These are phyloP conservation scores for Cercis canadensis DNA, from an alignment of 306 rosid species.

Conservation along the genomic window DNA sequence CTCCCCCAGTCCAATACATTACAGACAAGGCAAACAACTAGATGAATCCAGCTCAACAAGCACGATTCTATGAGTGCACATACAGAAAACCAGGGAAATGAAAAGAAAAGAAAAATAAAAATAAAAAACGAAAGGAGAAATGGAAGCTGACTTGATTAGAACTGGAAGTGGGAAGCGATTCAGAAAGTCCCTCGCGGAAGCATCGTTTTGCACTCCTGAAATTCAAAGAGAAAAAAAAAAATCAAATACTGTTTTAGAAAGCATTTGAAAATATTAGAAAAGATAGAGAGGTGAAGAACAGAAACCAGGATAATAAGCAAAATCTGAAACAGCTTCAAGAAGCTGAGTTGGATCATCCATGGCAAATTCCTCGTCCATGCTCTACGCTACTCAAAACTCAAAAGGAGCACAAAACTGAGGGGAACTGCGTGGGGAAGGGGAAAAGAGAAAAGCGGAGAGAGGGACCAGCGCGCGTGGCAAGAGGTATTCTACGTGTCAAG, in stretches of 20 bases:
- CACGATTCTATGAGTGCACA: background rate
- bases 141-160: constrained; percentile 57
- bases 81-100: background rate
- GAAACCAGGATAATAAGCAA: constrained; percentile 68
- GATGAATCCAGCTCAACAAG: background rate
- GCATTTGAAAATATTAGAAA: background rate
- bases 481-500: constrained; percentile 38
- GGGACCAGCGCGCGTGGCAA: constrained; percentile 38
- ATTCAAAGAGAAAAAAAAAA: background rate
- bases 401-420: background rate
- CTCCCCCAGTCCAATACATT: background rate
- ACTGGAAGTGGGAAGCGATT: constrained; percentile 79
- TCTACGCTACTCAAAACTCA: constrained; percentile 7
- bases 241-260: background rate
- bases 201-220: constrained; percentile 76
- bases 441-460: background rate
- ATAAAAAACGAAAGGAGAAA: background rate
- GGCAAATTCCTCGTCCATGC: constrained; percentile 52
- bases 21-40: constrained; percentile 6
- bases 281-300: background rate
- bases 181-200: constrained; percentile 67
- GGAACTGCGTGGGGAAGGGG: background rate
- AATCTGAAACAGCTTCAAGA: constrained; percentile 74
- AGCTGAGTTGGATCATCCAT: constrained; percentile 68
- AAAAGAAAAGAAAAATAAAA: background rate